phyloP scores from a whole-genome alignment of 768 basidiomycete species.

The Crepidotus variabilis region DNA sequence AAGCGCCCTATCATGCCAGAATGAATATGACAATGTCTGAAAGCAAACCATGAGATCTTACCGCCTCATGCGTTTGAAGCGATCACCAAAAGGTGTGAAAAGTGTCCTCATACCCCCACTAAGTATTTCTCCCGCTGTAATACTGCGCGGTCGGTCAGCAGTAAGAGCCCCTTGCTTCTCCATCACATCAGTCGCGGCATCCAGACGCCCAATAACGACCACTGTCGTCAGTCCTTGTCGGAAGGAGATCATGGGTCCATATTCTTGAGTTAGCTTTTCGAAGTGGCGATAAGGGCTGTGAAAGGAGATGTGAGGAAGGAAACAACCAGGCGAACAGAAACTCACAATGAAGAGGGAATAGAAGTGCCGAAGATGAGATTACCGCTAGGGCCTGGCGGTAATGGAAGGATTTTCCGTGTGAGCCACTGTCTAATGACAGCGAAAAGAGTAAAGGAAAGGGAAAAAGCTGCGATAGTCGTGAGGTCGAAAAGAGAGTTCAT shows the following conservation, averaged over 20 bases:
- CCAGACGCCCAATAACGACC: slow-evolving; percentile 43
- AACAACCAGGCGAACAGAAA: neutral
- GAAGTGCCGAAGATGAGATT: slow-evolving; percentile 33
- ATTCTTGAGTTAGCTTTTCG: slow-evolving; percentile 54
- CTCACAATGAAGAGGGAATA: slow-evolving; percentile 31
- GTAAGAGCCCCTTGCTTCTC: slow-evolving; percentile 56
- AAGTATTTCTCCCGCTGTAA: slow-evolving; percentile 25
- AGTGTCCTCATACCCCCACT: no score
- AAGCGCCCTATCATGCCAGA: neutral
- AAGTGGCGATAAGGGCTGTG: slow-evolving; percentile 47
- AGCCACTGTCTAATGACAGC: slow-evolving; percentile 18
- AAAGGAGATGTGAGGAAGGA: neutral
- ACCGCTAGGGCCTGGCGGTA: slow-evolving; percentile 37
- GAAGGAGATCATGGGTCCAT: slow-evolving; percentile 58
- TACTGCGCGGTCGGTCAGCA: slow-evolving; percentile 49
- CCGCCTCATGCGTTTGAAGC: no score
- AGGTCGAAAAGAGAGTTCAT: neutral
- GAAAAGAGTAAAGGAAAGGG: slow-evolving; percentile 22
- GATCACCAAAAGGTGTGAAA: no score
- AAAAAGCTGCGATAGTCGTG: slow-evolving; percentile 18
- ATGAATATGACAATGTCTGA: slow-evolving; percentile 49
- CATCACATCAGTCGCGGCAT: slow-evolving; percentile 63
- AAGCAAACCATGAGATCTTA: no score
- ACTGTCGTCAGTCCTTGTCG: slow-evolving; percentile 42
- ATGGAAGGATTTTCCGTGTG: slow-evolving; percentile 13